A percentile compares a stretch with the other conserved stretches of the same genome.
These are phyloP conservation scores for Sporothrix mexicana DNA, from an alignment of 2,329 filamentous ascomycete genomes.

Conservation along the genomic window DNA sequence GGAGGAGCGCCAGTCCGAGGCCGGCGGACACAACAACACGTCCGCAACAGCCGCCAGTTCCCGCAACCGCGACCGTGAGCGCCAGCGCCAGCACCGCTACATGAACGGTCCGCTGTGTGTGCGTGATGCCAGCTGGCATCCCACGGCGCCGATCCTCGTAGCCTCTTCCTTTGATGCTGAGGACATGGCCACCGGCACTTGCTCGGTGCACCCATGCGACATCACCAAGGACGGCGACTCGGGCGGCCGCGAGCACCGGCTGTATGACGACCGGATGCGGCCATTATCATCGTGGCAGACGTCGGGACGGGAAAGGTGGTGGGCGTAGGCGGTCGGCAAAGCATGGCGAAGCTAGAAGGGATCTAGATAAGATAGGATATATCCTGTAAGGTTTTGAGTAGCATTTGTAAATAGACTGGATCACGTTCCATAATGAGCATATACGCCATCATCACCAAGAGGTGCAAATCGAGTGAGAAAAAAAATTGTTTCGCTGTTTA, in stretches of 20 bases:
- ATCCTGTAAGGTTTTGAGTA: not conserved
- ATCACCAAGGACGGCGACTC: slow-evolving; percentile 70
- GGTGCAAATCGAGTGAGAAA: not conserved
- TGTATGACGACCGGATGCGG: slow-evolving; percentile 65
- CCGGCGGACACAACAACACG: not conserved
- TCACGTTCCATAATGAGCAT: not conserved
- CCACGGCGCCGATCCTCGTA: slow-evolving; percentile 76
- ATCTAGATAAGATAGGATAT: not conserved
- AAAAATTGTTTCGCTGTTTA: slow-evolving; percentile 20
- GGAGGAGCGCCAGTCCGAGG: slow-evolving; percentile 23
- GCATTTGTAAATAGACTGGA: not conserved
- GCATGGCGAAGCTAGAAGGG: too few species aligned
- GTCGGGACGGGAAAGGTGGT: not conserved
- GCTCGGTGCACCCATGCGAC: slow-evolving; percentile 79
- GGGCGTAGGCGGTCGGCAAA: not conserved
- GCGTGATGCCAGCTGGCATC: slow-evolving; percentile 90
- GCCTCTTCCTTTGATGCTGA: slow-evolving; percentile 51
- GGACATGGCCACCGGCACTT: slow-evolving; percentile 69
- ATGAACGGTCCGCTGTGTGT: slow-evolving; percentile 66
- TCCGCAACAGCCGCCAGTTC: not conserved
- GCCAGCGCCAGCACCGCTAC: slow-evolving; percentile 15
- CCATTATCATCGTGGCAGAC: slow-evolving; percentile 39
- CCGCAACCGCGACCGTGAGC: not conserved
- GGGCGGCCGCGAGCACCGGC: slow-evolving; percentile 61
- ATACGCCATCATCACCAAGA: not conserved